phyloP scores from a whole-genome alignment of 2,329 filamentous ascomycete species.

The Trichoderma guizhouense region DNA sequence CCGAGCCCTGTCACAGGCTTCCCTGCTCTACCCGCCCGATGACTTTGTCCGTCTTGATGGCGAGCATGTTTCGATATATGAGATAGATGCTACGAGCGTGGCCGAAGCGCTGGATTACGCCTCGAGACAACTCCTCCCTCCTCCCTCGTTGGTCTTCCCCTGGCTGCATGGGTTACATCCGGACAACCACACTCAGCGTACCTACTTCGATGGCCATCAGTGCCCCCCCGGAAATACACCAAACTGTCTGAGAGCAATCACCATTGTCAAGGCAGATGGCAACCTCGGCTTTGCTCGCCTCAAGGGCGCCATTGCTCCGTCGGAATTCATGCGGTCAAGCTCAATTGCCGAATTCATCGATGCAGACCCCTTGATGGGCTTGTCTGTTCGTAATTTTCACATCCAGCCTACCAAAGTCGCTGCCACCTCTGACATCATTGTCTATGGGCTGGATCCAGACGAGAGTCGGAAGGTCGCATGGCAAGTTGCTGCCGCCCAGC shows the following conservation, averaged over 20 bases:
- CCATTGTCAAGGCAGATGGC: slow-evolving; percentile 84
- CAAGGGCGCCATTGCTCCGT: slow-evolving; percentile 80
- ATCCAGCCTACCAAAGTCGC: slow-evolving; percentile 90
- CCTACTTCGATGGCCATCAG: slow-evolving; percentile 80
- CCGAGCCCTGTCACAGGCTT: slow-evolving; percentile 55
- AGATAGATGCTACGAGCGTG: slow-evolving; percentile 66
- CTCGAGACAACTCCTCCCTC: slow-evolving; percentile 76
- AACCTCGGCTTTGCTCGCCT: slow-evolving; percentile 71
- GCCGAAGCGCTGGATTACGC: slow-evolving; percentile 71
- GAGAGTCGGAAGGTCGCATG: slow-evolving; percentile 61
- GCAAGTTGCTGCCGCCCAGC: slow-evolving; percentile 73
- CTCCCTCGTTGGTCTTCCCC: slow-evolving; percentile 84
- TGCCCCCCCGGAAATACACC: slow-evolving; percentile 65
- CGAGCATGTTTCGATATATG: slow-evolving; percentile 62
- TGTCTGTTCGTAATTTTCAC: slow-evolving; percentile 95
- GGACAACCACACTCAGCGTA: slow-evolving; percentile 81
- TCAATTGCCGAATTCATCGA: slow-evolving; percentile 73
- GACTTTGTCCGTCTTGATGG: slow-evolving; percentile 52
- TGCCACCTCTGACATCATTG: slow-evolving; percentile 82
- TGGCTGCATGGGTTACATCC: slow-evolving; percentile 94
- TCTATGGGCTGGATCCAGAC: slow-evolving; percentile 75
- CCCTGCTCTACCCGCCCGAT: slow-evolving; percentile 72
- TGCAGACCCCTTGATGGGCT: slow-evolving; percentile 82
- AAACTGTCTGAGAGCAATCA: slow-evolving; percentile 74
- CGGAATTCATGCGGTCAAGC: slow-evolving; percentile 67